phyloP scores from a whole-genome alignment of 2,329 filamentous ascomycete genomes.

The Didymella sp. region DNA sequence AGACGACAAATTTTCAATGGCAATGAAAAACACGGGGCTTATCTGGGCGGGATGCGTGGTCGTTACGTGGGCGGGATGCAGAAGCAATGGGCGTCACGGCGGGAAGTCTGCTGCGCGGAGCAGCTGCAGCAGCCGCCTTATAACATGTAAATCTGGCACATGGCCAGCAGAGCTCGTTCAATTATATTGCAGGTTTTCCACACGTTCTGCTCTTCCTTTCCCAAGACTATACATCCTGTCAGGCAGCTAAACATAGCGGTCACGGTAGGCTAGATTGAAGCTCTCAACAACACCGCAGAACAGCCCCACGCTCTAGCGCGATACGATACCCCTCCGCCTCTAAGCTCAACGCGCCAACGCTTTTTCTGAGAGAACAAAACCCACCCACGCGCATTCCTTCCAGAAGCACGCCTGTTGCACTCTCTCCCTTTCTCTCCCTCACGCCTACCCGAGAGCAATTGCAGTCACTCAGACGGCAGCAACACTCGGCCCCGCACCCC shows the following conservation, averaged over 20 bases:
- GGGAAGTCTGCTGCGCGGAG: constrained; percentile 11
- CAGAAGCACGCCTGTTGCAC: constrained; percentile 16
- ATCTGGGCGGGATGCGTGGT: constrained; percentile 36
- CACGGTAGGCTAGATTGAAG: constrained; percentile 6
- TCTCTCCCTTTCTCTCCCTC: constrained; percentile 10
- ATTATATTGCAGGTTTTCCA: constrained; percentile 10
- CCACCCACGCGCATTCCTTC: constrained; percentile 27
- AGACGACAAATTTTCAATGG: constrained; percentile 36
- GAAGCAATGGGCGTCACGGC: constrained; percentile 28
- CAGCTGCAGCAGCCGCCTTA: constrained; percentile 10
- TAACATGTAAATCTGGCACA: constrained; percentile 4
- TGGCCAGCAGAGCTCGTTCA: constrained; percentile 11
- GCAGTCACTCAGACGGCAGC: constrained; percentile 20
- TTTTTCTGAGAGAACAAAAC: constrained; percentile 32
- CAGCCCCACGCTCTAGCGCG: constrained; percentile 37
- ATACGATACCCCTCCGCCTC: constrained; percentile 27
- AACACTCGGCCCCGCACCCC: constrained; percentile 28
- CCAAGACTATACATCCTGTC: not conserved
- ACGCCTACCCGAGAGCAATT: constrained; percentile 21
- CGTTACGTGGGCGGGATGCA: constrained; percentile 25
- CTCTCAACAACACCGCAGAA: constrained; percentile 20
- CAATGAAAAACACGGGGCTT: constrained; percentile 35
- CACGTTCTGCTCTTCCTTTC: not conserved
- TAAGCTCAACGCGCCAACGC: constrained; percentile 33
- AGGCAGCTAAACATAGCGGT: constrained; percentile 9